Evolutionary conservation across 305 asterid genomes (phyloP).

Genomic region (Ajuga reptans): DNA sequence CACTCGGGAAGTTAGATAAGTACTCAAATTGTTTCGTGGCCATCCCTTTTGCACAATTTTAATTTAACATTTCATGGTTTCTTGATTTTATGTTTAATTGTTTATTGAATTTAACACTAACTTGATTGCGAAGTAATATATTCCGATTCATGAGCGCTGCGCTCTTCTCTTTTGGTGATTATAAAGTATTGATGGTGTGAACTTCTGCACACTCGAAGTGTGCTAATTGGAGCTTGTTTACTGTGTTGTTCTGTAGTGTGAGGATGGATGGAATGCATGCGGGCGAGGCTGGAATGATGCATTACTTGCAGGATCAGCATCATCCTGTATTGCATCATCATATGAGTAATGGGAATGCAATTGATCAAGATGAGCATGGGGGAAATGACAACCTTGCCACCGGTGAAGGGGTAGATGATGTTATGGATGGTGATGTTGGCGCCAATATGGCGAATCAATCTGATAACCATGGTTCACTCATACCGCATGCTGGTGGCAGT

Average conservation of each 20-base stretch:
- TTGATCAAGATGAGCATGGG: constrained; percentile 42
- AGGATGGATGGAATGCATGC: constrained; percentile 41
- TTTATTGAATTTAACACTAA: neutral
- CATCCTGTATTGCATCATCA: constrained; percentile 47
- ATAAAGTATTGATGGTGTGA: neutral
- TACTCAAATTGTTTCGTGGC: neutral
- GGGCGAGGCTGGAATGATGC: constrained; percentile 44
- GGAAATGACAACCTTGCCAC: constrained; percentile 31
- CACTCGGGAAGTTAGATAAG: neutral
- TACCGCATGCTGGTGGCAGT: constrained; percentile 27
- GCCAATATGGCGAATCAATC: constrained; percentile 37
- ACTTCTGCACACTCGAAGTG: constrained; percentile 1
- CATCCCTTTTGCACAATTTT: neutral
- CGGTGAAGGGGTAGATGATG: constrained; percentile 37
- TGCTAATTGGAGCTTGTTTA: constrained; percentile 4
- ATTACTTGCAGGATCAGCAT: constrained; percentile 47
- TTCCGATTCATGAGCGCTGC: neutral
- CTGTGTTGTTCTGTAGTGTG: constrained; percentile 15
- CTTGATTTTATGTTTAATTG: neutral
- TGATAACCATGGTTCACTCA: constrained; percentile 37
- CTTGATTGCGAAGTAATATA: neutral
- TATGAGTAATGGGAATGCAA: constrained; percentile 33
- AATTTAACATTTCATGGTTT: neutral
- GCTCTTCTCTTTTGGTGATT: neutral
- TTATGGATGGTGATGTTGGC: constrained; percentile 44